Evolutionary conservation across 2,329 filamentous ascomycete genomes (phyloP).

Genomic region (Fusarium tjaetaba): DNA sequence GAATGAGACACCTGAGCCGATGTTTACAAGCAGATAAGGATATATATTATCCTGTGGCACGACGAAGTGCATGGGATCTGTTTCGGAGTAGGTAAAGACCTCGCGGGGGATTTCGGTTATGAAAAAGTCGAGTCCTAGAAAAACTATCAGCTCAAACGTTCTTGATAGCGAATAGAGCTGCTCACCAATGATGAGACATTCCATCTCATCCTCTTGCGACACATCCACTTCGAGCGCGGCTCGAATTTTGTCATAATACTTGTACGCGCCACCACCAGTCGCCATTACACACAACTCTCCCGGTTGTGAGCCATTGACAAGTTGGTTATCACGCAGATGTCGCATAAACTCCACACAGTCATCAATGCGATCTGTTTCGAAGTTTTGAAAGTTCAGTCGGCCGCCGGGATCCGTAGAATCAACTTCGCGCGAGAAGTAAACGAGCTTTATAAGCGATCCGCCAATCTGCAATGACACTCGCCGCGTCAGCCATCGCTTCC

Average conservation of each 20-base stretch:
- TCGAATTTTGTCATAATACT: conserved; percentile 93
- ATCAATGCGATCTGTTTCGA: conserved; percentile 95
- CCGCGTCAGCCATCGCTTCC: conserved; percentile 25
- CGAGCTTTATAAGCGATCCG: conserved; percentile 93
- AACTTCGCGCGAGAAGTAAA: conserved; percentile 94
- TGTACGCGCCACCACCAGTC: conserved; percentile 94
- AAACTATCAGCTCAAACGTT: conserved; percentile 6
- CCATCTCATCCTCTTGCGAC: conserved; percentile 96
- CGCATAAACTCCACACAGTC: conserved; percentile 93
- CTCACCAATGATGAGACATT: conserved; percentile 92
- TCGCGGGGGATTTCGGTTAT: conserved; percentile 97
- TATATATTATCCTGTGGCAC: conserved; percentile 84
- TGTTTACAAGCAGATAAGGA: conserved; percentile 97
- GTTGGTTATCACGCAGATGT: conserved; percentile 83
- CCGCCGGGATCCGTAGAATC: conserved; percentile 83
- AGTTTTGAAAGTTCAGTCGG: conserved; percentile 92
- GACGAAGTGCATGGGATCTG: conserved; percentile 89
- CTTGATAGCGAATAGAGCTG: neutral
- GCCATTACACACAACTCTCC: conserved; percentile 90
- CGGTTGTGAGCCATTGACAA: conserved; percentile 76
- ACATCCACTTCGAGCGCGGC: conserved; percentile 88
- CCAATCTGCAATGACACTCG: conserved; percentile 73
- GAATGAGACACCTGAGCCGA: conserved; percentile 96
- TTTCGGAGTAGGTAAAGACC: conserved; percentile 95
- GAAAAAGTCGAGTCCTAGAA: conserved; percentile 91